Evolutionary conservation across 352 stramenopile genomes (phyloP).

Genomic region (Ophiocytium majus): DNA sequence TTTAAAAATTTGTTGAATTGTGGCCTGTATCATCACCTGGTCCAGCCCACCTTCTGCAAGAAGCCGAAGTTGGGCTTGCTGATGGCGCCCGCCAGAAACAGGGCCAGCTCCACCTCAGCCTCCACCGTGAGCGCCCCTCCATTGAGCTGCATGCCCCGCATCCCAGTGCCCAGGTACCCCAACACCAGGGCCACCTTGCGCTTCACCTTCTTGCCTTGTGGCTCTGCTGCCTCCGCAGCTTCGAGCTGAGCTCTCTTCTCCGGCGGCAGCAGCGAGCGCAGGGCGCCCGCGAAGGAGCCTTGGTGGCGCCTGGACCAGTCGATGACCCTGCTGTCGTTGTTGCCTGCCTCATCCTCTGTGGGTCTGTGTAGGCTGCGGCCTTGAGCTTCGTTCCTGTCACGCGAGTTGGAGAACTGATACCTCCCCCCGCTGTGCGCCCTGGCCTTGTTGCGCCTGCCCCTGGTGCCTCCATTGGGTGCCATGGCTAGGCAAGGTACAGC

Average conservation of each 20-base stretch:
- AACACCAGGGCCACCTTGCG: conserved; percentile 78
- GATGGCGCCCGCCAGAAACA: conserved; percentile 78
- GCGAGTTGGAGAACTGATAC: background rate
- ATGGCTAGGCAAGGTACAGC: no score
- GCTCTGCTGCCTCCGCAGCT: background rate
- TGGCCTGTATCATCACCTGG: no score
- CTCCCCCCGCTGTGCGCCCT: no score
- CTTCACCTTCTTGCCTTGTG: conserved; percentile 60
- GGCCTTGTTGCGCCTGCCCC: no score
- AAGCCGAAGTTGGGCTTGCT: conserved; percentile 80
- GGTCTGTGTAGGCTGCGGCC: no score
- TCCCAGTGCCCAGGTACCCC: conserved; percentile 74
- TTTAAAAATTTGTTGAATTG: no score
- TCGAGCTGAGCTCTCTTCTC: background rate
- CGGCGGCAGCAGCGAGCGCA: background rate
- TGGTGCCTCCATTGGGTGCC: no score
- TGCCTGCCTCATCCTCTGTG: no score
- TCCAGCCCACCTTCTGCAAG: conserved; percentile 84
- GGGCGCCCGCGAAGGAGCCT: background rate
- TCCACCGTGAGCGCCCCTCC: conserved; percentile 80
- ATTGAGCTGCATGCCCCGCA: conserved; percentile 69
- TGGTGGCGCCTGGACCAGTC: background rate
- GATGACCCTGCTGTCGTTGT: background rate
- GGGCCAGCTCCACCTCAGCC: conserved; percentile 75
- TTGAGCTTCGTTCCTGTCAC: background rate